Percentiles rank a stretch among this genome's conserved stretches.
These are phyloP conservation scores for Phytophthora pini DNA, from an alignment of 352 stramenopile genomes.

Conservation along the genomic window DNA sequence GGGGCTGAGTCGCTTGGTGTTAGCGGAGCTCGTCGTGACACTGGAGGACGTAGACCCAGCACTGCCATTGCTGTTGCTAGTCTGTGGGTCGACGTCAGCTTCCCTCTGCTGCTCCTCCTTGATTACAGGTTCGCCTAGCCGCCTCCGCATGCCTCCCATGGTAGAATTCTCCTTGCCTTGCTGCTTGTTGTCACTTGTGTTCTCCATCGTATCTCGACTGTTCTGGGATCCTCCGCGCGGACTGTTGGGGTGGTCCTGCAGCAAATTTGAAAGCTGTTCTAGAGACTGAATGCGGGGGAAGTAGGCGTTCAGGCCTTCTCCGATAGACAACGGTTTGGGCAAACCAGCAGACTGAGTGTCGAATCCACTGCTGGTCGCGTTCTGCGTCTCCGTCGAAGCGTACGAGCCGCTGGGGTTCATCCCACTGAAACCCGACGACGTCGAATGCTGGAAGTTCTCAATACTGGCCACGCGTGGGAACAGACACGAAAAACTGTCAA, in stretches of 20 bases:
- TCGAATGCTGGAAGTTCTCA: constrained; percentile 71
- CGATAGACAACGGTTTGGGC: constrained; percentile 68
- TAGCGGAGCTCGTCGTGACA: constrained; percentile 19
- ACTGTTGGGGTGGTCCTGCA: constrained; percentile 72
- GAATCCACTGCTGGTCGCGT: constrained; percentile 34
- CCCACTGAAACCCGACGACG: constrained; percentile 38
- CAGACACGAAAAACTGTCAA: constrained; percentile 86
- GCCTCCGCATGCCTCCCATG: constrained; percentile 23
- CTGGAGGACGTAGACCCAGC: constrained; percentile 12
- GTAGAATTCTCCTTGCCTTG: constrained; percentile 20
- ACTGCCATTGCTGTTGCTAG: constrained; percentile 23
- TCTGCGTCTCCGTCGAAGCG: constrained; percentile 26
- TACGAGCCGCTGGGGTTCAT: constrained; percentile 36
- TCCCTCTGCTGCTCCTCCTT: constrained; percentile 48
- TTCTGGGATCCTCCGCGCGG: constrained; percentile 34
- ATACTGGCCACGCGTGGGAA: constrained; percentile 86
- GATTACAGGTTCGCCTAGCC: constrained; percentile 26
- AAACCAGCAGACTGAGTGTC: constrained; percentile 35
- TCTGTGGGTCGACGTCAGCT: constrained; percentile 23
- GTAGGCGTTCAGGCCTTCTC: constrained; percentile 70
- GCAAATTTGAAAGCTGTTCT: constrained; percentile 73
- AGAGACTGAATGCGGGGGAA: constrained; percentile 83
- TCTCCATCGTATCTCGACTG: constrained; percentile 24
- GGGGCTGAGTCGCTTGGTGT: constrained; percentile 56
- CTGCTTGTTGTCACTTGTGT: constrained; percentile 12